Base-by-base conservation (phyloP, 176 grass and related monocot species). In the Panicum miliaceum region DNA sequence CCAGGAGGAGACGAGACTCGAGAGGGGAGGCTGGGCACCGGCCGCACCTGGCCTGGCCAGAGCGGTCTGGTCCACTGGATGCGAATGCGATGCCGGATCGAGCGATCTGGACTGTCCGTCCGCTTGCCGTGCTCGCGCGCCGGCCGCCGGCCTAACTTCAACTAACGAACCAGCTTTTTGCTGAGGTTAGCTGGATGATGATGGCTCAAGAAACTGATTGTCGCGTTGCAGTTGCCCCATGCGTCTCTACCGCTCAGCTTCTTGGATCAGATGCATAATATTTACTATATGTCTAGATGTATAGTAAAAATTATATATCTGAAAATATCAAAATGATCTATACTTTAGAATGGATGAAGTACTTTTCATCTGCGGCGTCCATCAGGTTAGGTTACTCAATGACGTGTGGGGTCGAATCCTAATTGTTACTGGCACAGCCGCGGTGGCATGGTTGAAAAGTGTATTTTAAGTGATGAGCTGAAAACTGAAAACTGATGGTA, bases 91-190 rank as follows among this genome's bases (percentile, higher is more conserved):
- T 15, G 68, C 82, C 22, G 1, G 14, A 7, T 64, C 27, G 71
- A 54, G 22, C 45, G 1, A 84, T 84, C 82, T 76, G 58, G 82
- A n/a, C 82, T 60, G 71, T 84, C 71, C 82, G 45, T 12, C 64
- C 20, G 38, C 6, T 42, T 26, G 45, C 18, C 7, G 15, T 15
- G 42, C 68, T 13, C 46, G 23, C 68, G n/a, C 68, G 2, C 12
- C 3, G 13, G 16, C 64, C 63, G 63, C 32, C 6, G 16, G 32
- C 37, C 66, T 68, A 68, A 68, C 35, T 42, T 70, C 35, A 67
- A 67, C 29, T 37, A 22, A 3, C 9, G 20, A 54, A 7, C 27
- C 9, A 22, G 18, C 47, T 35, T 16, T 38, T 10, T 38, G 22
- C 13, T 8, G 1, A 27, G 3, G 9, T 12, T 32, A 16, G 25